Percentiles rank a stretch among this genome's conserved stretches.
Conservation (phyloP, 139 green algal genomes). For the Micractinium sp. region DNA sequence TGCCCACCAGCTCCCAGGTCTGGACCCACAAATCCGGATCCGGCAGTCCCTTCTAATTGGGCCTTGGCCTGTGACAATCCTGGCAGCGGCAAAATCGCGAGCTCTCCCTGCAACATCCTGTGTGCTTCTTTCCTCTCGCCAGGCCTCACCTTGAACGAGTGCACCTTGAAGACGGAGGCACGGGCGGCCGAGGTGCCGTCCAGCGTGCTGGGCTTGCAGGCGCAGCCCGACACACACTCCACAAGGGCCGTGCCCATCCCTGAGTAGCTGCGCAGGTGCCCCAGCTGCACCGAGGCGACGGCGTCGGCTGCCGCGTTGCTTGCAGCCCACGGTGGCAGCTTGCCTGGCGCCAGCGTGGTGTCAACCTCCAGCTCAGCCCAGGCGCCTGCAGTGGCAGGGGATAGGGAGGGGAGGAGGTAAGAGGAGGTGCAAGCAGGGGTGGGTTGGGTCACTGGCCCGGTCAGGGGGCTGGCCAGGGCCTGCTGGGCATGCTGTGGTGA, state of each 20-base stretch:
- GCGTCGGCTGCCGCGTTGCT: not conserved
- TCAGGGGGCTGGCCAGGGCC: too few relatives aligned
- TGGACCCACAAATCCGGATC: too few relatives aligned
- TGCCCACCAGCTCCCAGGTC: too few relatives aligned
- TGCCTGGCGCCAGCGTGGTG: not conserved
- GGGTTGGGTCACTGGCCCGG: too few relatives aligned
- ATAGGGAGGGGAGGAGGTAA: not conserved
- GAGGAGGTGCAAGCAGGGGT: not conserved
- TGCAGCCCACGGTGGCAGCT: not conserved
- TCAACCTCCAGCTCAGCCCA: slow-evolving; percentile 12
- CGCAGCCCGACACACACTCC: slow-evolving; percentile 1
- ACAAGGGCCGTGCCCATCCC: slow-evolving; percentile 6
- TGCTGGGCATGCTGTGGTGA: not conserved
- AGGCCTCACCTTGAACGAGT: slow-evolving; percentile 14
- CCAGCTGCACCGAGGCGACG: not conserved
- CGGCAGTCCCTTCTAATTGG: too few relatives aligned
- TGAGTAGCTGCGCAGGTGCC: slow-evolving; percentile 16
- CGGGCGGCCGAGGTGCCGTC: slow-evolving; percentile 22
- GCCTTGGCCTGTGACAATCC: not conserved
- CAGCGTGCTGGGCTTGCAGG: slow-evolving; percentile 7
- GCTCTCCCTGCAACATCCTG: not conserved
- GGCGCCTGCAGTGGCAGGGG: not conserved
- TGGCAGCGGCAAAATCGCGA: not conserved
- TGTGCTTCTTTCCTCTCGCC: not conserved
- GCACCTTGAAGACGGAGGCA: not conserved